Conservation (phyloP, 192 early-diverging fungal species). For the Phlyctochytrium planicorne region DNA sequence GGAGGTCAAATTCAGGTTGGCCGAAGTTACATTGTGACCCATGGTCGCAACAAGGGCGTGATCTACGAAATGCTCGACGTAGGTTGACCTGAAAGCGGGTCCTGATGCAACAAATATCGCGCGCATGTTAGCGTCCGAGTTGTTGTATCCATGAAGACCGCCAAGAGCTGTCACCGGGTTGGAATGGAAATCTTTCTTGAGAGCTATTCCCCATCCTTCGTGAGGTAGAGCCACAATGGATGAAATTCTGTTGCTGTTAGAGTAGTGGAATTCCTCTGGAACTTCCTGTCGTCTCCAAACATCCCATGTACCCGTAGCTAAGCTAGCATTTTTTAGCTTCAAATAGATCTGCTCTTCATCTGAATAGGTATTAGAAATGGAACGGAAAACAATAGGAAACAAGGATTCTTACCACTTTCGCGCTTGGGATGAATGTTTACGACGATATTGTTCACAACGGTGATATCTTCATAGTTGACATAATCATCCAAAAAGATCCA, state of each 20-base stretch:
- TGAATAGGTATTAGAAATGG: neutral
- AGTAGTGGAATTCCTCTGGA: constrained; percentile 73
- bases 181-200: constrained; percentile 12
- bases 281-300: constrained; percentile 74
- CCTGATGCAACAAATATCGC: constrained; percentile 82
- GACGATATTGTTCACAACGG: constrained; percentile 57
- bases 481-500: constrained; percentile 77
- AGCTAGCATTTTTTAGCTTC: constrained; percentile 44
- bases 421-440: constrained; percentile 60
- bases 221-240: constrained; percentile 74
- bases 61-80: no score
- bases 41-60: no score
- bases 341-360: constrained; percentile 55
- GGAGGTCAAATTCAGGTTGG: neutral
- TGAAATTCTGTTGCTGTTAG: constrained; percentile 61
- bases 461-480: constrained; percentile 55
- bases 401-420: constrained; percentile 13
- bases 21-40: no score
- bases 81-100: constrained; percentile 49
- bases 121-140: constrained; percentile 72
- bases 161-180: constrained; percentile 11
- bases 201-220: constrained; percentile 30
- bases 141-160: constrained; percentile 87
- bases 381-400: no score
- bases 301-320: constrained; percentile 29